phyloP scores from a whole-genome alignment of 169 alveolate genomes.

The Eimeria praecox region DNA sequence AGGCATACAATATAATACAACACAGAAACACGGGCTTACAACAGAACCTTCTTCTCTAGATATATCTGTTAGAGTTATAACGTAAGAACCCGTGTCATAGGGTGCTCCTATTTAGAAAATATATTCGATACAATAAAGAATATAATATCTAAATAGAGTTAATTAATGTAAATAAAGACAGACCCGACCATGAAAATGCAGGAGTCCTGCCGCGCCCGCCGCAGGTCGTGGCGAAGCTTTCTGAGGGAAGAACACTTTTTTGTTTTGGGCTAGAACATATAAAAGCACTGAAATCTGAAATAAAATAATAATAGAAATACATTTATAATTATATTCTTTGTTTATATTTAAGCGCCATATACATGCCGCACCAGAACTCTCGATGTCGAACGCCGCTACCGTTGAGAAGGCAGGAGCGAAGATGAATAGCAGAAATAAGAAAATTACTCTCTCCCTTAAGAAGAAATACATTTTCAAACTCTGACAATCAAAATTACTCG shows the following conservation, averaged over 20 bases:
- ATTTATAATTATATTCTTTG: too few relatives aligned
- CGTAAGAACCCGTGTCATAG: constrained; percentile 65
- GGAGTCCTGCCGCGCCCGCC: constrained; percentile 46
- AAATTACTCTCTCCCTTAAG: not conserved
- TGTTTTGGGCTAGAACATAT: constrained; percentile 29
- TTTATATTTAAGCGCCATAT: not conserved
- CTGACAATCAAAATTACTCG: not conserved
- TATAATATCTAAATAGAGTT: too few relatives aligned
- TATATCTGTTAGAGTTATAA: constrained; percentile 32
- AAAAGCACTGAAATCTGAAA: not conserved
- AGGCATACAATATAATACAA: not conserved
- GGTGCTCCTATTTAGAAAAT: constrained; percentile 24
- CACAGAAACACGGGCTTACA: not conserved
- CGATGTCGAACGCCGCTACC: constrained; percentile 14
- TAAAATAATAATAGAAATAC: not conserved
- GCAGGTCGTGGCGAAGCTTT: constrained; percentile 63
- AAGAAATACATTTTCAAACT: not conserved
- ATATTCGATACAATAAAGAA: too few relatives aligned
- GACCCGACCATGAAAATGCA: constrained; percentile 59
- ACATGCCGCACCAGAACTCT: constrained; percentile 35
- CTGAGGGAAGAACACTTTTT: constrained; percentile 27
- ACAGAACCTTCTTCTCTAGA: constrained; percentile 22
- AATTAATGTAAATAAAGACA: not conserved
- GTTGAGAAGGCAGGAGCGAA: not conserved
- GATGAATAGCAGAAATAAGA: not conserved